Conservation (phyloP, 1,284 basidiomycete genomes). For the Heterobasidion parviporum region DNA sequence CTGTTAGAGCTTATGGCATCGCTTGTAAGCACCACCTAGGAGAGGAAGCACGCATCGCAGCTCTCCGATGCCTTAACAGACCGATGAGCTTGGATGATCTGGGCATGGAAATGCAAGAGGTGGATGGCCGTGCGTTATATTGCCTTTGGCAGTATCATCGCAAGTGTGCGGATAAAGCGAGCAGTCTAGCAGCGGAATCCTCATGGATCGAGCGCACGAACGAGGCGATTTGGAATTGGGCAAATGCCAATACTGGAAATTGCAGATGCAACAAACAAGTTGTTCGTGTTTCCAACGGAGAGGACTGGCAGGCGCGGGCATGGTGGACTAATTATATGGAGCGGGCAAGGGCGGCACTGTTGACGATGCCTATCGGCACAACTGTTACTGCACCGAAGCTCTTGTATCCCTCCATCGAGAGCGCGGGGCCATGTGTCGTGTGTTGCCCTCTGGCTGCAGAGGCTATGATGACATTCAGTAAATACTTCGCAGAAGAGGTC, state of each 20-base stretch:
- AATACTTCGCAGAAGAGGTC: neutral
- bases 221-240: neutral
- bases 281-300: neutral
- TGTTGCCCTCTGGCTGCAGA: neutral
- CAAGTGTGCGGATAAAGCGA: neutral
- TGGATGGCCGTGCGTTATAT: neutral
- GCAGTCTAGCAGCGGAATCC: neutral
- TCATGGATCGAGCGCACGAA: neutral
- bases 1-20: constrained; percentile 3
- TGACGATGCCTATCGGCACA: neutral
- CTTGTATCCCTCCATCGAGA: neutral
- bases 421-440: neutral
- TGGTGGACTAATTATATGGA: constrained; percentile 2
- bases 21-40: constrained; percentile 3
- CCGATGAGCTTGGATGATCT: neutral
- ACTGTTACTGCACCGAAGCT: neutral
- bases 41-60: constrained; percentile 1
- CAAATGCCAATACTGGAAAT: neutral
- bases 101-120: neutral
- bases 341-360: neutral
- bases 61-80: neutral
- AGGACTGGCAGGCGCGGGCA: neutral
- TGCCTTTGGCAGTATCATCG: neutral
- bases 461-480: neutral
- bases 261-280: neutral